Evolutionary conservation across 495 filamentous ascomycete species (phyloP), one percentile per base, ranked within the genome.

Genomic region (Aspergillus saccharolyticus): DNA sequence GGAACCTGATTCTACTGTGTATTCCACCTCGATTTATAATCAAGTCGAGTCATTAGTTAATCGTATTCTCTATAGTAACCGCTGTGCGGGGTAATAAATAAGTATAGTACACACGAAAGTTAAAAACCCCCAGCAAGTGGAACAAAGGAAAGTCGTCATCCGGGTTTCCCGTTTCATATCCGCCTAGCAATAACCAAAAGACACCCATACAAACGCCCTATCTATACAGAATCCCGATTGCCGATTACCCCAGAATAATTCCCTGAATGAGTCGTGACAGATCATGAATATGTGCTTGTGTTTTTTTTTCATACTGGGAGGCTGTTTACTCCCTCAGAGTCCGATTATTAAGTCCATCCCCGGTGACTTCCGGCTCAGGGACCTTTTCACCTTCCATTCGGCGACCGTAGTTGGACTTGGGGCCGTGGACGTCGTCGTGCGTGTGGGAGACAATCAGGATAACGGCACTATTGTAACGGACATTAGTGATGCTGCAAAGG

Each of bases 391-490:
- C 56, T n/a, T 54, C 55, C 0, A 59, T 47, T 15, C 25, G 18
- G 39, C 57, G 53, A 7, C 57, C 53, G 19, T 55, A 57, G 30
- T 56, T 48, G 4, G 60, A 62, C 47, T 44, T 55, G 25, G 68
- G 66, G 1, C 68, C 70, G 52, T 58, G 59, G 33, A 59, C 6
- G 33, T 73, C 67, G 42, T 73, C 62, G 48, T 71, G 70, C 0
- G 55, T 50, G 22, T 65, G 59, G 6, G 68, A 70, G 43, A 58
- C 62, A 48, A 60, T 70, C 39, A 68, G 65, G 19, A 73, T 62
- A 53, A 65, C 58, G 17, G 66, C 57, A 25, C 60, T 61, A 28
- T 17, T n/a, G n/a, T n/a, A n/a, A n/a, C n/a, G n/a, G n/a, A n/a
- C n/a, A n/a, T n/a, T n/a, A n/a, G n/a, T n/a, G n/a, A n/a, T n/a